Evolutionary conservation across 164 flowering plant genomes (phyloP).

Genomic region (Vitis labrusca): DNA sequence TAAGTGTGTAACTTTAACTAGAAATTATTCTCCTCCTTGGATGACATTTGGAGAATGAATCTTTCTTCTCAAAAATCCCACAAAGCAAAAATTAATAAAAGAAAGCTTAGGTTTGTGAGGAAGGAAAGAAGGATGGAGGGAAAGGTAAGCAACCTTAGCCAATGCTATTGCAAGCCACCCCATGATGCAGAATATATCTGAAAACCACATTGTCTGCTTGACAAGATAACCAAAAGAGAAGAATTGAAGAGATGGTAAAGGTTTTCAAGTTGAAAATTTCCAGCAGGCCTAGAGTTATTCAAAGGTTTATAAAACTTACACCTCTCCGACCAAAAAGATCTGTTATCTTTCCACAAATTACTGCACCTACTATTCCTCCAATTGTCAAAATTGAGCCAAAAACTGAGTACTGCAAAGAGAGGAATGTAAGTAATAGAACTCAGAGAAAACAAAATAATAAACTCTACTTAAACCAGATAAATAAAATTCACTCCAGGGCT

Average conservation of each 20-base stretch:
- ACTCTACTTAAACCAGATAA: background rate
- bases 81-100: background rate
- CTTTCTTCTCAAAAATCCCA: no score
- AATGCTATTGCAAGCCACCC: constrained; percentile 47
- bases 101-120: background rate
- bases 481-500: background rate
- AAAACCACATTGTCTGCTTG: constrained; percentile 43
- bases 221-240: background rate
- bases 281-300: no score
- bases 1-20: no score
- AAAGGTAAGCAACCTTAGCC: constrained; percentile 26
- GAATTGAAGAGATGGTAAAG: background rate
- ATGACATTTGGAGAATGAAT: no score
- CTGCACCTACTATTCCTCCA: constrained; percentile 45
- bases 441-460: background rate
- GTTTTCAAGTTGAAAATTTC: background rate
- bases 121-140: background rate
- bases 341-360: constrained; percentile 32
- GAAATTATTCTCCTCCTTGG: no score
- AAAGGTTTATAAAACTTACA: constrained; percentile 15
- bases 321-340: constrained; percentile 46
- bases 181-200: constrained; percentile 21
- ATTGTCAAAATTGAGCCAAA: constrained; percentile 42
- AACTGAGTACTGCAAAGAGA: constrained; percentile 27
- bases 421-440: background rate